Evolutionary conservation across 371 early-diverging fungal species (phyloP), one percentile per base, ranked within the genome.

Genomic region (Dichotomocladium elegans): DNA sequence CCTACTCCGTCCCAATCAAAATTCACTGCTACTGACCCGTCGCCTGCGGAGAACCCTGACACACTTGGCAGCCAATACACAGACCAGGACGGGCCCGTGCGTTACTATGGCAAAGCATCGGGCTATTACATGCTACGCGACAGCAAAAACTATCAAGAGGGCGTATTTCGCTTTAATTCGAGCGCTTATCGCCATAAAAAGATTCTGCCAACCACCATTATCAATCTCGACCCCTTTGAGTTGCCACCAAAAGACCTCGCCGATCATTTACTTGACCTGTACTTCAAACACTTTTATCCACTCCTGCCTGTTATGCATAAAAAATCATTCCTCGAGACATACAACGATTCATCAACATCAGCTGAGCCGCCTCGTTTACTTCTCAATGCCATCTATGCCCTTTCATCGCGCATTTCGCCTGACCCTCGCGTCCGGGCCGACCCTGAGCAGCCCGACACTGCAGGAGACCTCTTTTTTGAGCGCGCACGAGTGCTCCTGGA

Each of bases 281-380:
- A 82, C 66, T 91, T 89, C 55, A 58, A 57, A 4, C 77, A 79
- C 52, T 74, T 86, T 24, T 83, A 91, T 61, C 83, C 87, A 0
- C 61, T 83, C 22, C 64, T 88, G 37, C 88, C 90, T 1, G 47
- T 88, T 11, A 57, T 88, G 21, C 88, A 89, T 66, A 81, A 85
- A 50, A 67, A 74, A 10, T 70, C 81, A 7, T 91, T 91, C 63
- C 60, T 86, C 60, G 61, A 63, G 28, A 43, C 75, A 11, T 35
- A 72, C 14, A 35, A 25, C 11, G 6, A 31, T 3, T 37, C n/a
- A 5, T 31, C 49, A 19, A 37, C 21, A 17, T n/a, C n/a, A n/a
- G n/a, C n/a, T n/a, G n/a, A n/a, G n/a, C 35, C 64, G 15, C 49
- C 57, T 21, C 82, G 73, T 3, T 72, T 88, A 1, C 55, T 91